A percentile compares a stretch with the other conserved stretches of the same genome.
These are phyloP conservation scores for Coleophoma crateriformis DNA, from an alignment of 2,329 filamentous ascomycete species.

Conservation along the genomic window DNA sequence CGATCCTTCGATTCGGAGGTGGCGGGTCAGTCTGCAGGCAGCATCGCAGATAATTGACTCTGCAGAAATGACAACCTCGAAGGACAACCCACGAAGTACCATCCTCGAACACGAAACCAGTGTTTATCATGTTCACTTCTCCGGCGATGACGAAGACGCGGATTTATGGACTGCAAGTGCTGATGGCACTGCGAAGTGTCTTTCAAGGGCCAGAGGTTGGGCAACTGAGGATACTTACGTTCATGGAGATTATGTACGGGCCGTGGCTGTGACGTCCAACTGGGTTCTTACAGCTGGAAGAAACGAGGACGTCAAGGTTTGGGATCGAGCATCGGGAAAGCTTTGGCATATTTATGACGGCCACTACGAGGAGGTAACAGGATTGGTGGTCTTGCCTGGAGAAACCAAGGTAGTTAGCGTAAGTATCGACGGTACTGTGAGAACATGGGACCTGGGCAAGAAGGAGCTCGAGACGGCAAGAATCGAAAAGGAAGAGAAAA, in stretches of 20 bases:
- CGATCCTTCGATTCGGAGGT: conserved; percentile 73
- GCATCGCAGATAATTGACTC: conserved; percentile 47
- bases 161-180: conserved; percentile 90
- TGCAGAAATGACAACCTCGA: conserved; percentile 21
- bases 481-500: conserved; percentile 41
- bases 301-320: conserved; percentile 87
- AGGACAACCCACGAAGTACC: conserved; percentile 34
- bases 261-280: conserved; percentile 67
- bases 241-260: conserved; percentile 88
- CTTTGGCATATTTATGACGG: conserved; percentile 71
- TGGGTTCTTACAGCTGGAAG: conserved; percentile 85
- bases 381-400: conserved; percentile 56
- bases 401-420: conserved; percentile 65
- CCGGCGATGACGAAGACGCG: conserved; percentile 51
- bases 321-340: conserved; percentile 70
- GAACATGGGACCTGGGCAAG: conserved; percentile 72
- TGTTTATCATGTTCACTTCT: conserved; percentile 76
- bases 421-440: conserved; percentile 83
- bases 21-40: conserved; percentile 52
- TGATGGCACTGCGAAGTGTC: conserved; percentile 80
- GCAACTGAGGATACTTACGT: conserved; percentile 63
- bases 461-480: conserved; percentile 51
- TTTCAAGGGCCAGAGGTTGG: conserved; percentile 65
- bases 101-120: conserved; percentile 86
- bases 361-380: conserved; percentile 91